Base-by-base conservation (phyloP, 495 filamentous ascomycete genomes). In the Clohesyomyces aquaticus region DNA sequence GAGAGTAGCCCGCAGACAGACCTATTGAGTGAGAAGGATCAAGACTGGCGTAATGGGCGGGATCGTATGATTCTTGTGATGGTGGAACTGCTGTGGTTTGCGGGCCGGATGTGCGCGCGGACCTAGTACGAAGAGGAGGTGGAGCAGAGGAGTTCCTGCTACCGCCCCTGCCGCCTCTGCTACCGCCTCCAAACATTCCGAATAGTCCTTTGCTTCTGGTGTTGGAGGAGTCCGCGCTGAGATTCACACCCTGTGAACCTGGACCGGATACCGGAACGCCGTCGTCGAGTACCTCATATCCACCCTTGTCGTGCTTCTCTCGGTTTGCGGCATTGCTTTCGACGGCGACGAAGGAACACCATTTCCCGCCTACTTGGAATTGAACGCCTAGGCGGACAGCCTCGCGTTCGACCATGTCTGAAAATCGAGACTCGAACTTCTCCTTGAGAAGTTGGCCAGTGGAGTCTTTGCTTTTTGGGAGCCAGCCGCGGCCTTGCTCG, bases 261-360 rank as follows among this genome's bases (percentile, higher is more conserved):
- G n/a, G n/a, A n/a, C n/a, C n/a, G 9, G n/a, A n/a, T 41, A 41
- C n/a, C 9, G 35, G 35, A 41, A 41, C 35, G 8, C 19, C 45
- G 18, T 26, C 59, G 28, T 70, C 69, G 9, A 69, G 61, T 62
- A 65, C 64, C 27, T 62, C 69, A 52, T 57, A 64, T 16, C 35
- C 61, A 0, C 52, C 59, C 23, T 56, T 61, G 12, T 67, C 56
- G 29, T 6, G 32, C 32, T 58, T 32, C 28, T 62, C 46, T 4
- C 26, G 21, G 23, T 14, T 21, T 23, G 46, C 1, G 16, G 57
- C 38, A n/a, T 71, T 64, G 16, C 72, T 69, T 65, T 86, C 78
- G 12, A 89, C 77, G 4, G 88, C 88, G 3, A 91, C 85, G 57
- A 91, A 91, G 0, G 83, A 86, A 64, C 84, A 87, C 80, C 83